Conservation (phyloP, 495 filamentous ascomycete genomes). For the Xylaria cubensis region DNA sequence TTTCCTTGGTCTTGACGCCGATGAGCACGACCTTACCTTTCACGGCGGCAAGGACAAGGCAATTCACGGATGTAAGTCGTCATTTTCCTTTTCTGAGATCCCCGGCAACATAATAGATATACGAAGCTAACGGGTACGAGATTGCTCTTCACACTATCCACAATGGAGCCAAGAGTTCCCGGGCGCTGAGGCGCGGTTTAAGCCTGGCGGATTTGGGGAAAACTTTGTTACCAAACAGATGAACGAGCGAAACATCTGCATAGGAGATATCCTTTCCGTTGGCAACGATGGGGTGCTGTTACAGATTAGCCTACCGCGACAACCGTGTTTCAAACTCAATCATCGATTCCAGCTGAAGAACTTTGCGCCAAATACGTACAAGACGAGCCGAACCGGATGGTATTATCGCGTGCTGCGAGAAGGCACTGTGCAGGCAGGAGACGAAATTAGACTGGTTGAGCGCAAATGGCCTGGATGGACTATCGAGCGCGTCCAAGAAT, state of each 20-base stretch:
- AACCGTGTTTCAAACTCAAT: slow-evolving; percentile 66
- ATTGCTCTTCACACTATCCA: slow-evolving; percentile 60
- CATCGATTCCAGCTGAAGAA: slow-evolving; percentile 61
- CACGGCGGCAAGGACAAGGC: slow-evolving; percentile 64
- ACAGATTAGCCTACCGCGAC: slow-evolving; percentile 56
- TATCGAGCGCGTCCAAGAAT: slow-evolving; percentile 61
- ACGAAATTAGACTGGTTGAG: slow-evolving; percentile 52
- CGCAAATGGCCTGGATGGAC: slow-evolving; percentile 59
- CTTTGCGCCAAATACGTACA: slow-evolving; percentile 60
- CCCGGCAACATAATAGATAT: not conserved
- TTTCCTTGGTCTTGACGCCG: slow-evolving; percentile 54
- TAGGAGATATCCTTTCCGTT: slow-evolving; percentile 57
- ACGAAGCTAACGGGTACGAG: slow-evolving; percentile 30
- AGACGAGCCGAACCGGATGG: slow-evolving; percentile 60
- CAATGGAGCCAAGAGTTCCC: slow-evolving; percentile 55
- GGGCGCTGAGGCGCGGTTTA: slow-evolving; percentile 48
- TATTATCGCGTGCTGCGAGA: slow-evolving; percentile 59
- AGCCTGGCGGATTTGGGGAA: slow-evolving; percentile 63
- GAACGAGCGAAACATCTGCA: slow-evolving; percentile 63
- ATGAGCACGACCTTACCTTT: slow-evolving; percentile 63
- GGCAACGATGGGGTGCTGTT: slow-evolving; percentile 45
- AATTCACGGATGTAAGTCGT: slow-evolving; percentile 59
- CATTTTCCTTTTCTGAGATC: not conserved
- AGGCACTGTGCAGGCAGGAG: slow-evolving; percentile 56
- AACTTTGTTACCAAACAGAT: slow-evolving; percentile 58